Conservation (phyloP, 768 basidiomycete genomes). For the Strobilomyces confusus region DNA sequence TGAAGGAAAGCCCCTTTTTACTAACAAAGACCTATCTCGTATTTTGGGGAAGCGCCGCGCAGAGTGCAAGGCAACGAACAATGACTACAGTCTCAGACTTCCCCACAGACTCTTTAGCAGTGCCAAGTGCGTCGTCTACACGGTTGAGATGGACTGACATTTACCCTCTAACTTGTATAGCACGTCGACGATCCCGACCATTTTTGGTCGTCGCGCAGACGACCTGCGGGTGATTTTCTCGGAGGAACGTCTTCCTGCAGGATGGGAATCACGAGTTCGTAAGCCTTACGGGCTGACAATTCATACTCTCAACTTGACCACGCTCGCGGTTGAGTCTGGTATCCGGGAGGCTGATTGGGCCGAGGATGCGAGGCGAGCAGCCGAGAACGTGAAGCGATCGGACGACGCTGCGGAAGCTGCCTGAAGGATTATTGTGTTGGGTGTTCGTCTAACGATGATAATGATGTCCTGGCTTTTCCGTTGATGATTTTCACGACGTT, state of each 20-base stretch:
- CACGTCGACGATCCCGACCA: conserved; percentile 52
- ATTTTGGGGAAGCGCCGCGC: conserved; percentile 58
- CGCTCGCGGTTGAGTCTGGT: conserved; percentile 8
- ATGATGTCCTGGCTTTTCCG: background rate
- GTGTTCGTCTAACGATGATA: background rate
- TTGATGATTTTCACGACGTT: background rate
- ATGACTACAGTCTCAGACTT: conserved; percentile 47
- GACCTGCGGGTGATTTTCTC: conserved; percentile 54
- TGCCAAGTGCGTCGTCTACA: conserved; percentile 49
- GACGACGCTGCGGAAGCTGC: background rate
- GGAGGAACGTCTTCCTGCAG: conserved; percentile 67
- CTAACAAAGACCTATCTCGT: conserved; percentile 53
- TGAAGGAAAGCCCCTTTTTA: conserved; percentile 47
- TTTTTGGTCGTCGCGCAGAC: conserved; percentile 44
- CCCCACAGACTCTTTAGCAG: conserved; percentile 62
- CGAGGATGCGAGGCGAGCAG: background rate
- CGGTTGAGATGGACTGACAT: background rate
- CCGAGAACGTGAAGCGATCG: background rate
- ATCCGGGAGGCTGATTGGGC: conserved; percentile 18
- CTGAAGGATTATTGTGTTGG: background rate
- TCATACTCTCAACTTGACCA: conserved; percentile 43
- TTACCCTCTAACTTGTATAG: conserved; percentile 29
- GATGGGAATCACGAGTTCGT: conserved; percentile 64
- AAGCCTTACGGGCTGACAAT: conserved; percentile 59
- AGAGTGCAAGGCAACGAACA: conserved; percentile 50